Conservation (phyloP, 2,329 filamentous ascomycete genomes). For the Pseudogymnoascus sp. region DNA sequence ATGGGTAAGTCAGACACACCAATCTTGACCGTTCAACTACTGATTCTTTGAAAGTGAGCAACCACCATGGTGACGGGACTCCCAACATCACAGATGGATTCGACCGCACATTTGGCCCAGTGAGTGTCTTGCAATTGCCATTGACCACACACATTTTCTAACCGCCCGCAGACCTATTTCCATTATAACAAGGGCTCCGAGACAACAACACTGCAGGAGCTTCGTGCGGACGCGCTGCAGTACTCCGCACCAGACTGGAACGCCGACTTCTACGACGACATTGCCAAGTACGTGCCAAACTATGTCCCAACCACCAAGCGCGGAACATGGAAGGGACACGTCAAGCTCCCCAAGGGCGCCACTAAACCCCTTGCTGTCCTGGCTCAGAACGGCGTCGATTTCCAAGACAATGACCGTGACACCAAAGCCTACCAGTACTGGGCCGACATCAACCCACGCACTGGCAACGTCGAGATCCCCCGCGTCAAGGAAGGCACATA, state of each 20-base stretch:
- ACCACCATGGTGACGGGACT: slow-evolving; percentile 54
- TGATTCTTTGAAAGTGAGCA: slow-evolving; percentile 36
- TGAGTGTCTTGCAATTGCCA: slow-evolving; percentile 10
- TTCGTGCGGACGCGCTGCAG: slow-evolving; percentile 45
- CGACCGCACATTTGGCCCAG: slow-evolving; percentile 55
- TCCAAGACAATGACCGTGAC: slow-evolving; percentile 50
- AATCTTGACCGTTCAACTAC: slow-evolving; percentile 1
- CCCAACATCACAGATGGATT: slow-evolving; percentile 58
- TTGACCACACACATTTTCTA: neutral
- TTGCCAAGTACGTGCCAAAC: slow-evolving; percentile 49
- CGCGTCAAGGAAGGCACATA: slow-evolving; percentile 50
- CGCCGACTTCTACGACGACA: slow-evolving; percentile 53
- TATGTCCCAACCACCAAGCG: slow-evolving; percentile 46
- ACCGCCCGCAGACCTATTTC: slow-evolving; percentile 40
- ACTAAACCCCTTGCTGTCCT: slow-evolving; percentile 47
- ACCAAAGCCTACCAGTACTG: slow-evolving; percentile 54
- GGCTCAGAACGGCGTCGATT: slow-evolving; percentile 41
- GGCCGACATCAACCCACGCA: slow-evolving; percentile 38
- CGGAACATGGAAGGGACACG: slow-evolving; percentile 40
- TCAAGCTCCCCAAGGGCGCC: slow-evolving; percentile 44
- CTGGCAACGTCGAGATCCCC: slow-evolving; percentile 43
- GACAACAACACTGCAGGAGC: slow-evolving; percentile 36
- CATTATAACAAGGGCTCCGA: slow-evolving; percentile 51
- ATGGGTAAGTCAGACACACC: slow-evolving; percentile 27
- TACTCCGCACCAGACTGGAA: slow-evolving; percentile 47